Base-by-base conservation (phyloP, 2,329 filamentous ascomycete genomes). In the Colletotrichum spinosum region DNA sequence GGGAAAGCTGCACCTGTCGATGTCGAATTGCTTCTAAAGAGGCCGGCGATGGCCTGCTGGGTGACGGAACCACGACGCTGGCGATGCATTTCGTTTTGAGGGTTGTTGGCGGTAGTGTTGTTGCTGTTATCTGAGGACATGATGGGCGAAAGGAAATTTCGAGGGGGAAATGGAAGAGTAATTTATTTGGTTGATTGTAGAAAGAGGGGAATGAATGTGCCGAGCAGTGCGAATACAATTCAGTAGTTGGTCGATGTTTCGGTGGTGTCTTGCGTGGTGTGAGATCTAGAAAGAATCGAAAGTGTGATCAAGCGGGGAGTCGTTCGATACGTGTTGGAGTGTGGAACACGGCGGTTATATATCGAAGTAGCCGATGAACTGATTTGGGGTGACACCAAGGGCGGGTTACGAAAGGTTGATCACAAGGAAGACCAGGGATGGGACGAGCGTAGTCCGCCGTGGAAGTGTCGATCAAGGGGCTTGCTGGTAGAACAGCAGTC, bases 11-110 rank as follows among this genome's bases (percentile, higher is more conserved):
- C 78, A 69, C 79, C 73, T 63, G 81, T 75, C 61, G 81, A 80
- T 60, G 82, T 79, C 3, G 86, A 87, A 70, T 84, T 84, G 71
- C 82, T 84, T 69, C 87, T 81, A 75, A 89, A 90, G 65, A 91
- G 81, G 72, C 80, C 86, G 68, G 83, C 83, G 68, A 88, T 79
- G 59, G 86, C 83, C 62, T 85, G 82, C 58, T 86, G 83, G 39
- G 84, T 85, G 72, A 88, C 82, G 67, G 86, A 88, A 69, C 84
- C 81, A 71, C 86, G 84, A 71, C 85, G 84, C 67, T 83, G 77
- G 72, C 69, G 74, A 54, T 69, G 59, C 67, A 68, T 68, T 25
- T 69, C 67, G 67, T 67, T 68, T 51, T 65, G 60, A 25, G 25
- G 25, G 37, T 42, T 56, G 65, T 52, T 61, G 45, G 50, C 48